These are phyloP conservation scores for Magnaporthales sp. DNA, from an alignment of 2,329 filamentous ascomycete genomes.

Conservation along the genomic window DNA sequence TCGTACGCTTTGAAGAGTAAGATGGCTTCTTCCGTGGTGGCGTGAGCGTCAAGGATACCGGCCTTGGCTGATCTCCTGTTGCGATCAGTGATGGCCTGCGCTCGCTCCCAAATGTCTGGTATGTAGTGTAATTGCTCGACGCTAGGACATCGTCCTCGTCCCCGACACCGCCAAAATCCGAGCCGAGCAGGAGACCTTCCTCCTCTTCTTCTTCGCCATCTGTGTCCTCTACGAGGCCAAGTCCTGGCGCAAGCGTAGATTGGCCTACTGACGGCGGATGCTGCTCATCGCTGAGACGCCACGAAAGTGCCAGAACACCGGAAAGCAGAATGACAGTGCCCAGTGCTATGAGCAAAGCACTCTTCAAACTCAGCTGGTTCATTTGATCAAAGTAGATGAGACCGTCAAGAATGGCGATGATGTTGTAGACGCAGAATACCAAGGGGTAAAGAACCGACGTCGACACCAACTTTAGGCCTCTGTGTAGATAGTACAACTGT, in stretches of 20 bases:
- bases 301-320: slow-evolving; percentile 85
- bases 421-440: slow-evolving; percentile 98
- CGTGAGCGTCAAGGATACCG: slow-evolving; percentile 23
- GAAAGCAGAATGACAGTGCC: slow-evolving; percentile 79
- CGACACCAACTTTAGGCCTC: slow-evolving; percentile 87
- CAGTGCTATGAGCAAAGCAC: slow-evolving; percentile 73
- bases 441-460: slow-evolving; percentile 94
- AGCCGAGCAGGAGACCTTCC: slow-evolving; percentile 38
- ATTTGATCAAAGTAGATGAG: slow-evolving; percentile 94
- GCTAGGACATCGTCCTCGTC: slow-evolving; percentile 23
- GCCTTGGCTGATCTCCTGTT: neutral
- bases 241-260: slow-evolving; percentile 69
- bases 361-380: slow-evolving; percentile 64
- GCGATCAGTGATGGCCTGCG: slow-evolving; percentile 17
- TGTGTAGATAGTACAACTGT: slow-evolving; percentile 92
- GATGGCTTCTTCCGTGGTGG: slow-evolving; percentile 32
- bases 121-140: slow-evolving; percentile 29
- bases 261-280: slow-evolving; percentile 50
- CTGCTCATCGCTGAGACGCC: slow-evolving; percentile 79
- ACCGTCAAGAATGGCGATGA: slow-evolving; percentile 93
- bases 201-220: slow-evolving; percentile 55
- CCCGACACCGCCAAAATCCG: slow-evolving; percentile 35
- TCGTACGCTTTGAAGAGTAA: slow-evolving; percentile 3
- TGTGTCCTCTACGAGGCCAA: slow-evolving; percentile 69
- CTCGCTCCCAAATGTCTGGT: slow-evolving; percentile 39